phyloP scores from a whole-genome alignment of 176 grass and related monocot genomes.

The Carex scoparia region DNA sequence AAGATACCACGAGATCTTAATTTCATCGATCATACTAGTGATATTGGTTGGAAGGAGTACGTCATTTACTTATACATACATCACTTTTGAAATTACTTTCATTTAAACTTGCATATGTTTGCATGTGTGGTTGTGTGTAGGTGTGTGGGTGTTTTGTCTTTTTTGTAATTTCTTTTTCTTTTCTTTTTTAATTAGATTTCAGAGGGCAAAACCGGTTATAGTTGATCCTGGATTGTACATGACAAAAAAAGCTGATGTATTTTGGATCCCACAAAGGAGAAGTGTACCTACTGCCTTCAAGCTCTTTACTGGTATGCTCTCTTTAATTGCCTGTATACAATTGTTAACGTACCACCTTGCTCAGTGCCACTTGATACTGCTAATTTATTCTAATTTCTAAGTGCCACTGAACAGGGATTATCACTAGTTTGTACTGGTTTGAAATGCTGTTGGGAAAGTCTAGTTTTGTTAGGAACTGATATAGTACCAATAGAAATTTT shows the following conservation, averaged over 20 bases:
- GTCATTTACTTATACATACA: background rate
- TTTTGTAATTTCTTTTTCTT: background rate
- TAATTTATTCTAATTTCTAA: background rate
- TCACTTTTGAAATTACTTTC: background rate
- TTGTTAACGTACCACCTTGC: background rate
- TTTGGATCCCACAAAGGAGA: conserved; percentile 61
- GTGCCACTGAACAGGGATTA: background rate
- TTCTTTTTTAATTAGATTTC: conserved; percentile 32
- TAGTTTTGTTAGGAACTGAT: background rate
- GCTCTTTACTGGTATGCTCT: conserved; percentile 61
- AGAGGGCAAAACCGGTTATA: conserved; percentile 75
- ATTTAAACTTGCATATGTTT: background rate
- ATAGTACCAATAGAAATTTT: background rate
- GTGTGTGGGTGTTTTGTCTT: background rate
- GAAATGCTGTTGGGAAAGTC: background rate
- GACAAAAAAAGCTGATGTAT: conserved; percentile 58
- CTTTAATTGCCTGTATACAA: background rate
- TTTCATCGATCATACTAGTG: conserved; percentile 84
- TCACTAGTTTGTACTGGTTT: background rate
- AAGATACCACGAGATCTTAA: conserved; percentile 81
- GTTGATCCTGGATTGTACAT: conserved; percentile 75
- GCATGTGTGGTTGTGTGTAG: background rate
- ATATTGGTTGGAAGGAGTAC: conserved; percentile 83
- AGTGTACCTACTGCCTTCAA: conserved; percentile 81
- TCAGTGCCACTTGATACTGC: background rate